Evolutionary conservation across 2,329 filamentous ascomycete genomes (phyloP), one percentile per base, ranked within the genome.

Genomic region (Fusarium metavorans): DNA sequence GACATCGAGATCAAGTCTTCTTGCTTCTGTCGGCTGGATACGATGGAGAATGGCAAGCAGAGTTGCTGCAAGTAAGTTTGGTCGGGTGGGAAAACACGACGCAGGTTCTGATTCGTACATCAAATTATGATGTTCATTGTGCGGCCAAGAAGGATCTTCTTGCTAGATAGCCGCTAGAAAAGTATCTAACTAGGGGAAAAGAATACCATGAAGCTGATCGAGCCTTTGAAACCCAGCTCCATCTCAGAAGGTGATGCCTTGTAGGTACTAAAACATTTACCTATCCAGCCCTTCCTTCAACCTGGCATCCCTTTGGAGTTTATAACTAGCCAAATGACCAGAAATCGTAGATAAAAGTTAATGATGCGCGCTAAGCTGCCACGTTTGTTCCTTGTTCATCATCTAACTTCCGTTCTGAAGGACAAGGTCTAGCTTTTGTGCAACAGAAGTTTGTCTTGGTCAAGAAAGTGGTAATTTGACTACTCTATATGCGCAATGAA

Each of bases 1-100:
- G 64, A 70, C 18, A 58, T 60, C 27, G 16, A 64, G 1, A 50
- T 67, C 4, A 39, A 43, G 14, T 59, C 57, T 6, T 67, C 67
- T 7, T 70, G 58, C 14, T 67, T 70, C 27, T 67, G 67, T 16
- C 58, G 64, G 6, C 34, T 58, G 54, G 54, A 39, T 16, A 58
- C 54, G 2, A 37, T n/a, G 32, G 35, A 58, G 9, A 58, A 7
- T 30, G 25, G 45, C 4, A n/a, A 30, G 8, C 5, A 58, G 16
- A 37, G 20, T 1, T 58, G 54, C 23, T 58, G 34, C 20, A 30
- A 39, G 20, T 52, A 50, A 7, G 25, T 27, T 27, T 27, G 25
- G 25, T 27, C 25, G 25, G 25, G 25, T 27, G 25, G 5, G 25
- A 27, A 7, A 27, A 5, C 25, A 27, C 5, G 7, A 27, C 25